These are phyloP conservation scores for Irpex sp. DNA, from an alignment of 1,284 basidiomycete genomes.

Conservation along the genomic window DNA sequence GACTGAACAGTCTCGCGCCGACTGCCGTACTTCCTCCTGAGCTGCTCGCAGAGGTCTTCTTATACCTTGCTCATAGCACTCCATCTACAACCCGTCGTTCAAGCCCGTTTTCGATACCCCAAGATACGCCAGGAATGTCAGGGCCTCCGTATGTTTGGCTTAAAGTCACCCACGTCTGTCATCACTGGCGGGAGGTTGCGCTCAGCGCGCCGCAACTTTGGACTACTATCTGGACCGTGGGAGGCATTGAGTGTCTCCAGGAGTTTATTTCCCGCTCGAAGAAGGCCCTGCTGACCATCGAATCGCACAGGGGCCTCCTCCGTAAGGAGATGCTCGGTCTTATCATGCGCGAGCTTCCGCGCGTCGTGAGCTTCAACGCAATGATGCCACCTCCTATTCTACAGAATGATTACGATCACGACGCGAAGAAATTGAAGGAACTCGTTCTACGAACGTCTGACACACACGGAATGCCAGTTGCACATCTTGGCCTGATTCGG, in stretches of 20 bases:
- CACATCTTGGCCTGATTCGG: not conserved
- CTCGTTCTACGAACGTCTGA: not conserved
- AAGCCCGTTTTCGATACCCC: not conserved
- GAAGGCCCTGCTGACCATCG: not conserved
- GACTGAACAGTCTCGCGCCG: not conserved
- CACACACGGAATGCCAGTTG: not conserved
- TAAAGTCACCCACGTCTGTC: slow-evolving; percentile 9
- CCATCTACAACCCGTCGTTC: not conserved
- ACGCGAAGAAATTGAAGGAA: not conserved
- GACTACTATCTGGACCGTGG: slow-evolving; percentile 1
- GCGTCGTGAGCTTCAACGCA: not conserved
- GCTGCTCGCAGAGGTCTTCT: not conserved
- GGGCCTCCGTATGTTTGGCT: slow-evolving; percentile 2
- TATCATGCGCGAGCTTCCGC: not conserved
- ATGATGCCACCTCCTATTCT: not conserved
- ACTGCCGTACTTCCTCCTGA: not conserved
- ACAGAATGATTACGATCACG: not conserved
- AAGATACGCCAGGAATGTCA: not conserved
- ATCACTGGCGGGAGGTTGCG: slow-evolving; percentile 9
- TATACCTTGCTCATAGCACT: not conserved
- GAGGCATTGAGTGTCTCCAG: not conserved
- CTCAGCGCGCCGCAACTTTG: slow-evolving; percentile 6
- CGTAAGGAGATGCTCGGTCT: not conserved
- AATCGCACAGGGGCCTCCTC: not conserved
- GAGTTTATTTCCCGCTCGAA: slow-evolving; percentile 4